phyloP scores from a whole-genome alignment of 2,329 filamentous ascomycete genomes.

The Phialemonium atrogriseum region DNA sequence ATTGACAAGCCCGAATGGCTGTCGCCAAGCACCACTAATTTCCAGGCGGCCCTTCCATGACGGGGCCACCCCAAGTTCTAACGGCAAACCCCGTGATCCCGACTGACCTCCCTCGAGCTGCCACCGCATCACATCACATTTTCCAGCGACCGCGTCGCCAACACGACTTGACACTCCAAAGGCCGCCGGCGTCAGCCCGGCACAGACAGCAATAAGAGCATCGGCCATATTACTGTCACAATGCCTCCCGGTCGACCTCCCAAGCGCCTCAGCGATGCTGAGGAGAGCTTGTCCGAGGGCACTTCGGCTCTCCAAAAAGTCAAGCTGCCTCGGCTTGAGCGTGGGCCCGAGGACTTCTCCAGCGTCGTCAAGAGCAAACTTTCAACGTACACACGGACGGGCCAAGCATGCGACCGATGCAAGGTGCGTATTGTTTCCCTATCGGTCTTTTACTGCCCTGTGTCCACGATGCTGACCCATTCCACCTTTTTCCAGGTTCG shows the following conservation, averaged over 20 bases:
- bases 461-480: constrained; percentile 3
- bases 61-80: no score
- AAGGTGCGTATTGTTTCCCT: constrained; percentile 48
- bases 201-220: constrained; percentile 10
- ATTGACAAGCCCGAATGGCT: no score
- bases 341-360: constrained; percentile 42
- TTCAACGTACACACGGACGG: constrained; percentile 54
- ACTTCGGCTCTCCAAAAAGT: constrained; percentile 26
- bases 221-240: constrained; percentile 11
- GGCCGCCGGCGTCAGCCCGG: constrained; percentile 13
- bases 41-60: no score
- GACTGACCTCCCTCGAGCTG: no score
- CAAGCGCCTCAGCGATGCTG: constrained; percentile 35
- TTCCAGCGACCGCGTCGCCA: no score
- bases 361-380: constrained; percentile 47
- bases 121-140: no score
- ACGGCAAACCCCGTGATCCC: constrained; percentile 14
- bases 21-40: no score
- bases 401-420: constrained; percentile 83
- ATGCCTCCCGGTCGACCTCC: constrained; percentile 33
- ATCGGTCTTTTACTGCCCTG: constrained; percentile 3
- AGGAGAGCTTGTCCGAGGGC: constrained; percentile 25
- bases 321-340: constrained; percentile 42
- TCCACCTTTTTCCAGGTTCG: constrained; percentile 50
- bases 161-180: no score